phyloP scores from a whole-genome alignment of 805 yeast species.

The Danielia oregonensis region DNA sequence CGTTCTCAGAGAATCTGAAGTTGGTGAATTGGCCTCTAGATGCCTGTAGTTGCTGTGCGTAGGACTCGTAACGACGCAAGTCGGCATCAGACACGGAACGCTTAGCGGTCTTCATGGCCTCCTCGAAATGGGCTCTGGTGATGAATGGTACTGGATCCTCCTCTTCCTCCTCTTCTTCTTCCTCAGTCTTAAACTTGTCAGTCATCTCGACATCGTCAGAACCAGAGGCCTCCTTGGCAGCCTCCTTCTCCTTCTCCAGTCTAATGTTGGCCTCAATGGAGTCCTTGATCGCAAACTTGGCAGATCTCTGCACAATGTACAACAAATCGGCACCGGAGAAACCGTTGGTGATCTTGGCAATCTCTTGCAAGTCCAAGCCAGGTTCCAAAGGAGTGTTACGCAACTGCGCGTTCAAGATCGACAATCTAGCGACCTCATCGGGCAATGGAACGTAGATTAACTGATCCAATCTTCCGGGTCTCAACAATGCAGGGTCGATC shows the following conservation, averaged over 20 bases:
- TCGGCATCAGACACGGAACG: constrained; percentile 97
- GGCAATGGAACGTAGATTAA: constrained; percentile 98
- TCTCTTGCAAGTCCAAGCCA: constrained; percentile 81
- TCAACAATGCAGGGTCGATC: constrained; percentile 95
- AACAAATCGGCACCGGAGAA: constrained; percentile 99
- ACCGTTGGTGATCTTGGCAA: constrained; percentile 93
- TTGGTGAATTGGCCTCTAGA: constrained; percentile 93
- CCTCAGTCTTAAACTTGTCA: constrained; percentile 26
- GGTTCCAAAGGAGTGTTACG: constrained; percentile 99
- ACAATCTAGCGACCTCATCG: constrained; percentile 89
- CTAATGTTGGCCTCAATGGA: constrained; percentile 76
- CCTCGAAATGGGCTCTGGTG: constrained; percentile 91
- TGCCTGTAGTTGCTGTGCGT: constrained; percentile 93
- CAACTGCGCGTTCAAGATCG: constrained; percentile 91
- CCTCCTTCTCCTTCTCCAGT: constrained; percentile 33
- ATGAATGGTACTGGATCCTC: constrained; percentile 96
- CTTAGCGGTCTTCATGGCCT: constrained; percentile 99
- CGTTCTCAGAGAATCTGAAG: constrained; percentile 71
- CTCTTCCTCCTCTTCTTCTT: constrained; percentile 57
- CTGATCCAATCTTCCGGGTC: constrained; percentile 99
- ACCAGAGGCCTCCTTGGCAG: constrained; percentile 20
- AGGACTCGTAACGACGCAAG: constrained; percentile 97
- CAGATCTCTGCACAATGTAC: constrained; percentile 97
- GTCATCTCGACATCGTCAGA: constrained; percentile 49
- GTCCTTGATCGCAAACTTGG: constrained; percentile 97